Evolutionary conservation across 2,329 filamentous ascomycete species (phyloP), one percentile per base, ranked within the genome.

Genomic region (Endothia cerciana): DNA sequence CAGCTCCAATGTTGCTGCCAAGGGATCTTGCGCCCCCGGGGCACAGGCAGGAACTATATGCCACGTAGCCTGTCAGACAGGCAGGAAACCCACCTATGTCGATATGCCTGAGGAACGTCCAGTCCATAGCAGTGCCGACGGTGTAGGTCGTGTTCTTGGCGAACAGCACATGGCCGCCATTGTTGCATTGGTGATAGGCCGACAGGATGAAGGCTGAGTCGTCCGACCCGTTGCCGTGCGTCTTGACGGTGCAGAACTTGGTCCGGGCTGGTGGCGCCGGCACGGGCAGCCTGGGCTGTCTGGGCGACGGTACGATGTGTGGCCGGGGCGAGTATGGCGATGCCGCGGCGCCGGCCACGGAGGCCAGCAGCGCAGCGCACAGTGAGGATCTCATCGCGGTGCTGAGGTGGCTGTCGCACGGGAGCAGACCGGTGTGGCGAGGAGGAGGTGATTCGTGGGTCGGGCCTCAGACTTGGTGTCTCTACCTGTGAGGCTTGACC

Each of bases 71-170:
- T 41, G 19, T 41, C 36, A 15, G 30, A 4, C 17, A 49, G 13
- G 2, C 3, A 22, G 1, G 6, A n/a, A 22, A 63, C 73, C 71
- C 77, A 84, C 82, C 83, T 33, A 89, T 77, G 73, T 90, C 88
- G 47, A 90, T 80, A 69, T 85, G 79, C 60, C 85, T 81, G 36
- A 90, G 75, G 72, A 87, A 88, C 0, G 86, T 89, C 75, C 89
- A 74, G 72, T 90, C 85, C 68, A 90, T 74, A 1, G 87, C 86
- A 1, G 85, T 89, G 30, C 85, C 87, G 67, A 90, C 83, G 10
- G 81, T 85, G 71, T 89, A 90, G 2, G 80, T 83, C 64, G 80
- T 78, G 19, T 81, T 80, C 41, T 79, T 77, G 3, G 82, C 79
- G 63, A 89, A 85, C 11, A 89, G 77, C 17, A 89, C 84, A 65